A percentile compares a stretch with the other conserved stretches of the same genome.
Conservation (phyloP, 805 yeast species). For the Myxozyma vanderwaltii region DNA sequence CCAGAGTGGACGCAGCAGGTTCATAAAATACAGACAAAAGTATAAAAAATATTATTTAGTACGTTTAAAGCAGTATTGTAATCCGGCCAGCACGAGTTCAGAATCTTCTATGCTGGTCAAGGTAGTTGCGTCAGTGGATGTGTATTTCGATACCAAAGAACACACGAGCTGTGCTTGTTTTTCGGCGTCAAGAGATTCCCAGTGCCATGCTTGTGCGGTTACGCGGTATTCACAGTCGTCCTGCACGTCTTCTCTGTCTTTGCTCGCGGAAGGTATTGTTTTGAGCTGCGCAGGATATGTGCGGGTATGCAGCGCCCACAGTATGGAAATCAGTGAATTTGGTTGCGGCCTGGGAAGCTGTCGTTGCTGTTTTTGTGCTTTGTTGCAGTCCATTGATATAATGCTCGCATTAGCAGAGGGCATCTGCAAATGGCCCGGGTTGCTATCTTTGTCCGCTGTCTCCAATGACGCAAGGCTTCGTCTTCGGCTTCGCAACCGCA, state of each 20-base stretch:
- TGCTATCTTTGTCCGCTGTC: no score
- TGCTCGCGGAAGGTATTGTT: background rate
- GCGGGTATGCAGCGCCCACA: constrained; percentile 7
- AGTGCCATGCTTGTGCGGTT: constrained; percentile 12
- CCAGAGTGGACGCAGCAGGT: constrained; percentile 6
- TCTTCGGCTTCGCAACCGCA: no score
- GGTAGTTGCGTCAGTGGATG: no score
- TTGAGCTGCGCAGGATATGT: background rate
- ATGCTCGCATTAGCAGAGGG: no score
- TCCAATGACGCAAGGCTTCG: no score
- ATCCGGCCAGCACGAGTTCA: constrained; percentile 1
- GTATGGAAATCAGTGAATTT: background rate
- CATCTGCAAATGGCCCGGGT: no score
- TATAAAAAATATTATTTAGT: background rate
- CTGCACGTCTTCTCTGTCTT: constrained; percentile 3
- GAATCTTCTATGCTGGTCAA: background rate
- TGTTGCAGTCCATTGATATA: background rate
- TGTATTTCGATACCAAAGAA: background rate
- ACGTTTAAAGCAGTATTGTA: constrained; percentile 4
- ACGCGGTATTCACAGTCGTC: constrained; percentile 2
- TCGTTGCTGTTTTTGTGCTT: background rate
- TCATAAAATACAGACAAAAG: background rate
- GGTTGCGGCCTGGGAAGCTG: constrained; percentile 7
- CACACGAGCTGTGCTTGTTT: background rate
- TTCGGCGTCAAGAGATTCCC: constrained; percentile 4